Base-by-base conservation (phyloP, 1,284 basidiomycete species). In the Fistulinella cinereoalba region DNA sequence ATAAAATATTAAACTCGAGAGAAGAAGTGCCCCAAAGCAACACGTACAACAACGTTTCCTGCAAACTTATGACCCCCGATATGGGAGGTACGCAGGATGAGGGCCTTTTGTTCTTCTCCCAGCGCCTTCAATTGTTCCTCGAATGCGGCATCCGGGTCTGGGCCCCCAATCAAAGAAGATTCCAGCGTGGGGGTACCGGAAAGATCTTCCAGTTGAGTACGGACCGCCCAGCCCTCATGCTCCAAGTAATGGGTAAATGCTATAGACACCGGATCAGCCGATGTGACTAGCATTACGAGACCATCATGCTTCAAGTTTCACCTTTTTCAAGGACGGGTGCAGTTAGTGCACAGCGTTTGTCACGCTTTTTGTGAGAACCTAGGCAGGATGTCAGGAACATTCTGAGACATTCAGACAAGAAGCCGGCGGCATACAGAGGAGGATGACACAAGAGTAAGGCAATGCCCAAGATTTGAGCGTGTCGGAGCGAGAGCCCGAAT, bases 291-390 rank as follows among this genome's bases (percentile, higher is more conserved):
- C 33, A 7, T 7, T 27, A 6, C 12, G 25, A 12, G 25, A 27
- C 25, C 73, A 41, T 47, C n/a, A n/a, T n/a, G n/a, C n/a, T n/a
- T n/a, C n/a, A n/a, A n/a, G n/a, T n/a, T n/a, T n/a, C n/a, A 85
- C 85, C 76, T 54, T 81, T 74, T 64, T 92, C 85, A 25, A 97
- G 80, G 50, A 92, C 79, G 3, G 88, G 86, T 4, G 93, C 90
- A 6, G 89, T 83, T 43, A 97, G 86, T 37, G 80, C 80, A 67
- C 94, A 97, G 45, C 91, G 80, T 64, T 92, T 94, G 69, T 97
- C 94, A 43, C 93, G 76, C 56, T 79, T 81, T 70, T 92, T 93
- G 69, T 97, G 94, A 2, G 92, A 95, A 66, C 92, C 92, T 95
- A 41, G 24, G 45, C n/a, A 46, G 36, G 36, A 44, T 13, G 15